Evolutionary conservation across 2,329 filamentous ascomycete genomes (phyloP).

Genomic region (Fusarium tuaranense): DNA sequence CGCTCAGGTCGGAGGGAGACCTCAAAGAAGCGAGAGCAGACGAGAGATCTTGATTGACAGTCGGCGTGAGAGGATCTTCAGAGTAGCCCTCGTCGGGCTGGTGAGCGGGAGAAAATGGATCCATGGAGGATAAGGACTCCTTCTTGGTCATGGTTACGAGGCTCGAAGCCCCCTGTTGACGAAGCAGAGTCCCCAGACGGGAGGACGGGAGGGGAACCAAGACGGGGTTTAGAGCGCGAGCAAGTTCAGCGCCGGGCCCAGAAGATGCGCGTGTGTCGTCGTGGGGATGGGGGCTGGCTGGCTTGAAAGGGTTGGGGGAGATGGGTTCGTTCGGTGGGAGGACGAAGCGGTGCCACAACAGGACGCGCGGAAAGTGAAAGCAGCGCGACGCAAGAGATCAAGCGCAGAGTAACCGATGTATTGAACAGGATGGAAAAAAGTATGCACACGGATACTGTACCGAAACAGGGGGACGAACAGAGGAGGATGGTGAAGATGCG

Average conservation of each 20-base stretch:
- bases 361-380: conserved; percentile 24
- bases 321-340: conserved; percentile 11
- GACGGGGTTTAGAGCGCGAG: background rate
- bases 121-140: conserved; percentile 51
- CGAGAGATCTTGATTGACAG: conserved; percentile 49
- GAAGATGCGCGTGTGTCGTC: conserved; percentile 2
- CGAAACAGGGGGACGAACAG: background rate
- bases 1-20: conserved; percentile 58
- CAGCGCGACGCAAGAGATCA: conserved; percentile 7
- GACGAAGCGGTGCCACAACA: conserved; percentile 22
- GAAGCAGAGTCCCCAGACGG: conserved; percentile 12
- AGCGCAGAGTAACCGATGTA: conserved; percentile 2
- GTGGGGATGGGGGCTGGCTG: background rate
- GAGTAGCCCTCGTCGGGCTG: conserved; percentile 89
- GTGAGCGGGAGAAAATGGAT: conserved; percentile 62
- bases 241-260: conserved; percentile 4
- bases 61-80: conserved; percentile 73
- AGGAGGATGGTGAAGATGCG: background rate
- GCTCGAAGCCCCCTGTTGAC: conserved; percentile 35
- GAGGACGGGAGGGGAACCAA: conserved; percentile 4
- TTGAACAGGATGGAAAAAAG: background rate
- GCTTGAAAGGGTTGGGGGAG: background rate
- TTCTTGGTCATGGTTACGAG: conserved; percentile 46
- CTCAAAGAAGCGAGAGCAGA: conserved; percentile 50
- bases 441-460: background rate